phyloP scores from a whole-genome alignment of 2,329 filamentous ascomycete species.

The Fusarium lateritium region DNA sequence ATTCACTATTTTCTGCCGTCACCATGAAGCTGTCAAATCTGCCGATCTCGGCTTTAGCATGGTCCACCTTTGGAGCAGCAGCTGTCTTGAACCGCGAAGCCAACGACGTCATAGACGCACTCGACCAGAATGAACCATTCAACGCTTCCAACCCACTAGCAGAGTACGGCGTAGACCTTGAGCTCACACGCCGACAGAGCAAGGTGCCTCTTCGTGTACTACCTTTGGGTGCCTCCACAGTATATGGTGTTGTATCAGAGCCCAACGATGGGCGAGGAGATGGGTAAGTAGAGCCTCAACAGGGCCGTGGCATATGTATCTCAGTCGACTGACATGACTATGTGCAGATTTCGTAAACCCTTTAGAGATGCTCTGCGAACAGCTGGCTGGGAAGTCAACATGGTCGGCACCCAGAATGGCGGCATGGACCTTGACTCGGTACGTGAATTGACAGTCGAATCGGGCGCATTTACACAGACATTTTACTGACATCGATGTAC shows the following conservation, averaged over 20 bases:
- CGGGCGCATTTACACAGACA: no score
- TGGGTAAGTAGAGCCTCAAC: neutral
- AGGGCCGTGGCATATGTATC: no score
- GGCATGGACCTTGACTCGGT: constrained; percentile 42
- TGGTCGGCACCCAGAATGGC: constrained; percentile 8
- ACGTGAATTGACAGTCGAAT: neutral
- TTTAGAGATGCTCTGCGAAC: constrained; percentile 40
- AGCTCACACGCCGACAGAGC: neutral
- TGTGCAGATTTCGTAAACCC: constrained; percentile 39
- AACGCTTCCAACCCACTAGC: neutral
- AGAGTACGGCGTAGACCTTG: neutral
- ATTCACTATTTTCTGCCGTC: neutral
- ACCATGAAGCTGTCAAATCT: neutral
- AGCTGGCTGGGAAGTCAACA: constrained; percentile 2
- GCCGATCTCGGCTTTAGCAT: neutral
- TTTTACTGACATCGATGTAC: no score
- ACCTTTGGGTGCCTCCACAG: constrained; percentile 10
- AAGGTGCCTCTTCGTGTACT: constrained; percentile 11
- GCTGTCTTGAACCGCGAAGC: neutral
- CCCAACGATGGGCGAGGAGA: constrained; percentile 3
- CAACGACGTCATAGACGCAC: neutral
- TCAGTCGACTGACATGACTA: neutral
- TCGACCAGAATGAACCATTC: neutral
- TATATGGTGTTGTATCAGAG: constrained; percentile 1
- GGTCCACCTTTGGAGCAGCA: neutral